Percentiles rank a stretch among this genome's conserved stretches.
Conservation (phyloP, 2,329 filamentous ascomycete genomes). For the Purpureocillium lavendulum region DNA sequence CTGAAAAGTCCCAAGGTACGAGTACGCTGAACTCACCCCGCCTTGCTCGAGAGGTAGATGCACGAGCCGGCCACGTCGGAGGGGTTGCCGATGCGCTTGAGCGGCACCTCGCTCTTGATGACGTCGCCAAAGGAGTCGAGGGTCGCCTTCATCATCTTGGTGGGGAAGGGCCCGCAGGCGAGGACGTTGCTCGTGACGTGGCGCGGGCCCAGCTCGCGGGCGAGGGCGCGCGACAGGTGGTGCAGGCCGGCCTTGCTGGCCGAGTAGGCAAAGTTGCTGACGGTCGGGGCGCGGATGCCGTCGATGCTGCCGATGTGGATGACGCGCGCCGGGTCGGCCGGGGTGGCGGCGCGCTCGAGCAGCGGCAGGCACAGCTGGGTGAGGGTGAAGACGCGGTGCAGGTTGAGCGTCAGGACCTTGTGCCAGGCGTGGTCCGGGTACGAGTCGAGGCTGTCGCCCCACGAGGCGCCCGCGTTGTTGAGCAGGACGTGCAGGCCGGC, state of each 20-base stretch:
- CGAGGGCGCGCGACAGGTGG: slow-evolving; percentile 52
- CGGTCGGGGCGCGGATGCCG: slow-evolving; percentile 48
- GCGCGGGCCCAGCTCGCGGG: slow-evolving; percentile 49
- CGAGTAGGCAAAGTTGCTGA: slow-evolving; percentile 53
- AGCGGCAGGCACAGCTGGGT: slow-evolving; percentile 53
- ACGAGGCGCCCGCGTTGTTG: slow-evolving; percentile 59
- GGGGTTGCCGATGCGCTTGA: slow-evolving; percentile 58
- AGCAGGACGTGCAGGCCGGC: slow-evolving; percentile 50
- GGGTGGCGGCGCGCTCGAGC: slow-evolving; percentile 39
- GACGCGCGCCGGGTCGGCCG: slow-evolving; percentile 42
- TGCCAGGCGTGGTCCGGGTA: slow-evolving; percentile 53
- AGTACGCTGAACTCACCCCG: slow-evolving; percentile 46
- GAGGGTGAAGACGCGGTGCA: slow-evolving; percentile 61
- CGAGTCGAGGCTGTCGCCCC: slow-evolving; percentile 50
- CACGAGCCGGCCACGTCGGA: slow-evolving; percentile 65
- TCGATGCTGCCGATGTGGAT: slow-evolving; percentile 61
- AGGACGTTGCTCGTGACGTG: slow-evolving; percentile 59
- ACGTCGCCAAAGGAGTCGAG: slow-evolving; percentile 44
- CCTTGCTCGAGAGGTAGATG: slow-evolving; percentile 59
- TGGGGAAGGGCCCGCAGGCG: slow-evolving; percentile 63
- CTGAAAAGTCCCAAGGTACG: not conserved
- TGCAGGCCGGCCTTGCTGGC: slow-evolving; percentile 57
- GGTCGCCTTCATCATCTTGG: slow-evolving; percentile 59
- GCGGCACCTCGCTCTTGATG: slow-evolving; percentile 51
- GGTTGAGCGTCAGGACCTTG: slow-evolving; percentile 54